Evolutionary conservation across 306 rosid species (phyloP).

Genomic region (Lotus japonicus): DNA sequence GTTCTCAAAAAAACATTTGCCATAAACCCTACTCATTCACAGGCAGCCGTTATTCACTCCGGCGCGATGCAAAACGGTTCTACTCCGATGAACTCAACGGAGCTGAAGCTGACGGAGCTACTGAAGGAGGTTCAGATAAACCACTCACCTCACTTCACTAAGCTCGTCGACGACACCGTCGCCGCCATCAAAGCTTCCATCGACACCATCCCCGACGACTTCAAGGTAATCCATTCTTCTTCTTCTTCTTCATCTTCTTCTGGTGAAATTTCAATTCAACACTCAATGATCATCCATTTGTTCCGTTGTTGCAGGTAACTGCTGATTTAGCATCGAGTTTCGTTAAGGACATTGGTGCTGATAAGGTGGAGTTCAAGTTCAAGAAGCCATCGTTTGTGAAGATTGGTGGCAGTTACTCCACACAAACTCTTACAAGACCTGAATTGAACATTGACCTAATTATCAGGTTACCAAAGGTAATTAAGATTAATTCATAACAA

Average conservation of each 20-base stretch:
- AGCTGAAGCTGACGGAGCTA: slow-evolving; percentile 53
- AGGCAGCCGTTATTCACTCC: neutral
- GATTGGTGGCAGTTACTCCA: slow-evolving; percentile 66
- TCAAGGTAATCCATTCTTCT: slow-evolving; percentile 29
- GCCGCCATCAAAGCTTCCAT: slow-evolving; percentile 48
- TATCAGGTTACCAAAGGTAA: slow-evolving; percentile 75
- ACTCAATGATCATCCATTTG: neutral
- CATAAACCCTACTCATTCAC: neutral
- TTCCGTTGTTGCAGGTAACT: slow-evolving; percentile 43
- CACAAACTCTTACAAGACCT: slow-evolving; percentile 53
- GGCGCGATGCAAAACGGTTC: slow-evolving; percentile 21
- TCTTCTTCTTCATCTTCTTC: neutral
- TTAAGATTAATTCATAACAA: neutral
- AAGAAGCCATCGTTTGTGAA: slow-evolving; percentile 51
- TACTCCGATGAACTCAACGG: slow-evolving; percentile 33
- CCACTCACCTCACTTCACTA: slow-evolving; percentile 29
- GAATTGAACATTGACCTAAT: slow-evolving; percentile 61
- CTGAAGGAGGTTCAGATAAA: slow-evolving; percentile 55
- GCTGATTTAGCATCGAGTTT: slow-evolving; percentile 59
- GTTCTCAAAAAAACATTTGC: too few relatives aligned
- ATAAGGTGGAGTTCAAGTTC: slow-evolving; percentile 77
- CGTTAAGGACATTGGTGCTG: slow-evolving; percentile 74
- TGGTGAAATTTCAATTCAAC: neutral
- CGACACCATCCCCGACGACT: slow-evolving; percentile 48
- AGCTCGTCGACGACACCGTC: slow-evolving; percentile 50